A percentile compares a stretch with the other conserved stretches of the same genome.
These are phyloP conservation scores for Aegilops umbellulata DNA, from an alignment of 176 grass and related monocot genomes.

Conservation along the genomic window DNA sequence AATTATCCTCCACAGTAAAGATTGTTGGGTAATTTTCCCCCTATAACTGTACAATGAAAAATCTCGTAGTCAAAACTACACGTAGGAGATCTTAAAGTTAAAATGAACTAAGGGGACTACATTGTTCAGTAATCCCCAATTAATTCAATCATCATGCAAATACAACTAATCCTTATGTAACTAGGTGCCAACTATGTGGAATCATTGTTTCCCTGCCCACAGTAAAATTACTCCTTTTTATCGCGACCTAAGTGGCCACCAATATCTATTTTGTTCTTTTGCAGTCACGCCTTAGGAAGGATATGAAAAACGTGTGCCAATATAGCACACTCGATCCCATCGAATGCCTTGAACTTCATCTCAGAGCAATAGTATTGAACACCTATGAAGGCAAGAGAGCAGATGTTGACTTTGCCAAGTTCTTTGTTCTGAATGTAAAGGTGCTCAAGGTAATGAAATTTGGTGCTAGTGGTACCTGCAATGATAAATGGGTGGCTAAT, in stretches of 20 bases:
- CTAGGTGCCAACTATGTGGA: neutral
- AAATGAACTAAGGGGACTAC: neutral
- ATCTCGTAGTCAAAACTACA: too few relatives aligned
- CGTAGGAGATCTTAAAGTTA: too few relatives aligned
- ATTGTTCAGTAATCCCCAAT: neutral
- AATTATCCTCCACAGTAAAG: too few relatives aligned
- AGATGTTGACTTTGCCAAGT: constrained; percentile 26
- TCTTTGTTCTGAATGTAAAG: constrained; percentile 32
- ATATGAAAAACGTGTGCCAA: neutral
- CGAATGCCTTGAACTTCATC: constrained; percentile 14
- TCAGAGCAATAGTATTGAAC: neutral
- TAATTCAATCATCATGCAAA: neutral
- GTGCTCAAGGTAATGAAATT: constrained; percentile 7
- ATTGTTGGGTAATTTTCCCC: too few relatives aligned
- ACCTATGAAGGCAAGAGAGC: neutral
- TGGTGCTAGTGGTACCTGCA: neutral
- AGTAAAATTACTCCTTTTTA: too few relatives aligned
- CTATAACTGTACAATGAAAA: too few relatives aligned
- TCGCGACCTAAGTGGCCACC: too few relatives aligned
- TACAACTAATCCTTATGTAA: neutral
- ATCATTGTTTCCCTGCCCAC: neutral
- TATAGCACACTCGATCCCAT: constrained; percentile 3
- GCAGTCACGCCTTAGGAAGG: neutral
- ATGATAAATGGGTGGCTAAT: neutral
- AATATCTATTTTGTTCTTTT: neutral